Evolutionary conservation across 768 basidiomycete species (phyloP).

Genomic region (Tricholoma flavovirens): DNA sequence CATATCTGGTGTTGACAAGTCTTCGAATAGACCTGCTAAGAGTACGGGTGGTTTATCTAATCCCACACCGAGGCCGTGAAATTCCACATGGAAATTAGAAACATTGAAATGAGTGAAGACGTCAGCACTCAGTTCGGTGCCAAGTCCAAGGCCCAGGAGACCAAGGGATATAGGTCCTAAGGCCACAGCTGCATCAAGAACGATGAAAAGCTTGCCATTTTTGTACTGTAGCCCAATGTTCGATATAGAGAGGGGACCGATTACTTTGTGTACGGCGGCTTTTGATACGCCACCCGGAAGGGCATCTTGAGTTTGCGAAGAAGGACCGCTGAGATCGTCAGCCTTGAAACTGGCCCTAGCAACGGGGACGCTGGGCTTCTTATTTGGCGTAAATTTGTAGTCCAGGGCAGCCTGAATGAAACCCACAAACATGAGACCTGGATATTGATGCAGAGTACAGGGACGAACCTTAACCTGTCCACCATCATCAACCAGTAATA

Average conservation of each 20-base stretch:
- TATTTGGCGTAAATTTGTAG: background rate
- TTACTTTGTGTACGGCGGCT: background rate
- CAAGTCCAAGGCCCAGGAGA: conserved; percentile 3
- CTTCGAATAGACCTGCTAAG: background rate
- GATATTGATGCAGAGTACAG: background rate
- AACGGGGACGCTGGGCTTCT: background rate
- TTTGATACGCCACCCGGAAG: background rate
- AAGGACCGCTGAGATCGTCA: background rate
- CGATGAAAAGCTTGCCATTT: background rate
- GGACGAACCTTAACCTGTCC: background rate
- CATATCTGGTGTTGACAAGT: background rate
- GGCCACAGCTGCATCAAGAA: conserved; percentile 3
- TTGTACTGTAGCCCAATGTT: conserved; percentile 2
- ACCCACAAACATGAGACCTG: background rate
- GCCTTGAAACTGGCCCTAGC: background rate
- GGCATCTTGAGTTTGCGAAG: background rate
- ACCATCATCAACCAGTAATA: background rate
- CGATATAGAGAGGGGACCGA: background rate
- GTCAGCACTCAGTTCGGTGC: background rate
- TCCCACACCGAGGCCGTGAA: background rate
- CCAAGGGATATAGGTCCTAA: background rate
- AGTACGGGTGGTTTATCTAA: background rate
- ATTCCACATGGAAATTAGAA: background rate
- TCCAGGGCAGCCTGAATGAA: background rate
- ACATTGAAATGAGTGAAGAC: background rate